Conservation (phyloP, 352 stramenopile species). For the Phytophthora multivora region DNA sequence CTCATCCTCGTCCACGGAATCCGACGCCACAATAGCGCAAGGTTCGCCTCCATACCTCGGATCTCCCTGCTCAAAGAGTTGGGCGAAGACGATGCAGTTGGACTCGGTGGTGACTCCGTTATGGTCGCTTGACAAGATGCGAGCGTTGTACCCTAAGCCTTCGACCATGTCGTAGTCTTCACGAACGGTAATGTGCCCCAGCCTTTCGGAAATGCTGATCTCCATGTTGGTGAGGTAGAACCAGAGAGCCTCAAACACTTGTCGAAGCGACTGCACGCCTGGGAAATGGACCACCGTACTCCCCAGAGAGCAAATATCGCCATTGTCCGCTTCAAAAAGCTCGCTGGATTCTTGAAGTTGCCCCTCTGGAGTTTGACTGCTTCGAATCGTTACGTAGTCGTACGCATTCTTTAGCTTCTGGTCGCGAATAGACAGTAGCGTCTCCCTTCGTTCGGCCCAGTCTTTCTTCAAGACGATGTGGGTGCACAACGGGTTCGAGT, state of each 20-base stretch:
- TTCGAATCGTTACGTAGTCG: conserved; percentile 32
- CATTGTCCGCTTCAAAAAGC: conserved; percentile 29
- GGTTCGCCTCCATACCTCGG: conserved; percentile 11
- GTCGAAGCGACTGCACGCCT: conserved; percentile 32
- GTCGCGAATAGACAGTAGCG: conserved; percentile 19
- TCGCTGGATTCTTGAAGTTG: conserved; percentile 22
- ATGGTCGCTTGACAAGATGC: conserved; percentile 22
- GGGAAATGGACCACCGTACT: conserved; percentile 31
- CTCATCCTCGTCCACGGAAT: conserved; percentile 40
- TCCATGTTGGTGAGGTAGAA: conserved; percentile 53
- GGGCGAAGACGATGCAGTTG: conserved; percentile 30
- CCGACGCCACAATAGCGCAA: conserved; percentile 32
- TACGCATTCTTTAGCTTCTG: conserved; percentile 27
- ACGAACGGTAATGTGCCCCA: conserved; percentile 37
- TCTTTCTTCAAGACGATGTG: conserved; percentile 28
- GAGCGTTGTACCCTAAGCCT: conserved; percentile 29
- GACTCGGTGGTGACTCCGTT: conserved; percentile 23
- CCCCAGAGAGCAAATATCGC: conserved; percentile 27
- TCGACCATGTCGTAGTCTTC: conserved; percentile 37
- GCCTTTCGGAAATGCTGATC: conserved; percentile 44
- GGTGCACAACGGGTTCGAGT: conserved; percentile 23
- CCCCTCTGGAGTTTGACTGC: conserved; percentile 1
- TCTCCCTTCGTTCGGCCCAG: conserved; percentile 10
- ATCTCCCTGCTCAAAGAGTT: conserved; percentile 21
- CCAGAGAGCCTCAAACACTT: conserved; percentile 41